Percentiles rank a stretch among this genome's conserved stretches.
phyloP scores from a whole-genome alignment of 257 asterid genomes.

The Eustoma russellianum region DNA sequence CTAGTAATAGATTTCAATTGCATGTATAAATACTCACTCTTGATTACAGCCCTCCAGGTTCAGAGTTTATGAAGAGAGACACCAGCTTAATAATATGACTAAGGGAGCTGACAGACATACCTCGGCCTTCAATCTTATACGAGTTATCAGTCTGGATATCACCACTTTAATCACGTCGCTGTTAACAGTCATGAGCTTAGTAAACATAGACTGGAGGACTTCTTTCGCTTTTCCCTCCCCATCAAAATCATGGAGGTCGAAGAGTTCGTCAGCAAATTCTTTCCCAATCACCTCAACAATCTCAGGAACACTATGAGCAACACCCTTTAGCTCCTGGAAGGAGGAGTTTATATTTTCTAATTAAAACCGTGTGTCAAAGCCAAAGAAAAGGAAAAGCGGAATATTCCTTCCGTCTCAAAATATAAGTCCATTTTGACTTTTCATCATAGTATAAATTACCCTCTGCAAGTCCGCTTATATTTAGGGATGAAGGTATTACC shows the following conservation, averaged over 20 bases:
- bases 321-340: constrained; percentile 33
- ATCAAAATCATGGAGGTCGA: constrained; percentile 28
- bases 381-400: no score
- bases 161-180: constrained; percentile 38
- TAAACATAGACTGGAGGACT: constrained; percentile 50
- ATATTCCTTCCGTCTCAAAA: no score
- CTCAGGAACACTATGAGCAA: constrained; percentile 75
- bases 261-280: constrained; percentile 35
- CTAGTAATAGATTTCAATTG: no score
- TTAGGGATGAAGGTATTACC: no score
- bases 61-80: no score
- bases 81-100: background rate
- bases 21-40: no score
- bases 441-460: no score
- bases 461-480: no score
- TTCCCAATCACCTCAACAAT: constrained; percentile 67
- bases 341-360: no score
- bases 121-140: constrained; percentile 48
- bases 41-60: no score
- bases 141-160: constrained; percentile 50
- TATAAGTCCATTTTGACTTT: no score
- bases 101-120: constrained; percentile 19
- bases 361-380: no score
- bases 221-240: constrained; percentile 47
- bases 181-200: constrained; percentile 64